Evolutionary conservation across 257 asterid species (phyloP).

Genomic region (Solanum chiquidenum): DNA sequence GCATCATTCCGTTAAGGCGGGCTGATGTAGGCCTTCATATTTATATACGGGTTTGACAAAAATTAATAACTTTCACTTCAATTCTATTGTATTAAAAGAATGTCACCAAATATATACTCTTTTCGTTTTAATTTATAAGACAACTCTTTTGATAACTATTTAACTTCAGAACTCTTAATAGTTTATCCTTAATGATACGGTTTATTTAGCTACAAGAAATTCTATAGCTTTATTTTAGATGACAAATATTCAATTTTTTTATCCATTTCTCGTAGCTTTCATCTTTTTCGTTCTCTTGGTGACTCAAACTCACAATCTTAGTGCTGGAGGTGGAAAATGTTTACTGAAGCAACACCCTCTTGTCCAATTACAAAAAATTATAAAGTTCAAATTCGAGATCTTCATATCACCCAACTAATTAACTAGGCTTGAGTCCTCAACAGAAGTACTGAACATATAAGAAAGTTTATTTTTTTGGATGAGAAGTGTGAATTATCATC

Average conservation of each 20-base stretch:
- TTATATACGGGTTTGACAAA: background rate
- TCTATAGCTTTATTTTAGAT: background rate
- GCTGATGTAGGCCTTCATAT: background rate
- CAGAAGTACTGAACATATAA: background rate
- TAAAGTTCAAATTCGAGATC: background rate
- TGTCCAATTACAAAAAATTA: too few species aligned
- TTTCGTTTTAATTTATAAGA: accelerated
- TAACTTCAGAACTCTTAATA: background rate
- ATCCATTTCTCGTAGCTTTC: background rate
- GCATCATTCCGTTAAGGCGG: background rate
- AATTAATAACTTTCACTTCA: accelerated
- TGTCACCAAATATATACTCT: background rate
- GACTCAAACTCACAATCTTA: background rate
- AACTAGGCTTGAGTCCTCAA: background rate
- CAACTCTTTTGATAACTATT: background rate
- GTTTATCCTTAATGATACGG: background rate
- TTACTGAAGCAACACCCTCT: background rate
- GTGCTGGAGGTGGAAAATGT: accelerated
- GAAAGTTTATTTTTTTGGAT: background rate
- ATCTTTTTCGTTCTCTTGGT: too few species aligned
- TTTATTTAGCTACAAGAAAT: background rate
- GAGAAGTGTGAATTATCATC: background rate
- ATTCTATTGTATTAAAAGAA: background rate
- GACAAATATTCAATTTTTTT: too few species aligned
- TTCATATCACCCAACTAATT: background rate